phyloP scores from a whole-genome alignment of 2,329 filamentous ascomycete species.

The Exophiala alcalophila region DNA sequence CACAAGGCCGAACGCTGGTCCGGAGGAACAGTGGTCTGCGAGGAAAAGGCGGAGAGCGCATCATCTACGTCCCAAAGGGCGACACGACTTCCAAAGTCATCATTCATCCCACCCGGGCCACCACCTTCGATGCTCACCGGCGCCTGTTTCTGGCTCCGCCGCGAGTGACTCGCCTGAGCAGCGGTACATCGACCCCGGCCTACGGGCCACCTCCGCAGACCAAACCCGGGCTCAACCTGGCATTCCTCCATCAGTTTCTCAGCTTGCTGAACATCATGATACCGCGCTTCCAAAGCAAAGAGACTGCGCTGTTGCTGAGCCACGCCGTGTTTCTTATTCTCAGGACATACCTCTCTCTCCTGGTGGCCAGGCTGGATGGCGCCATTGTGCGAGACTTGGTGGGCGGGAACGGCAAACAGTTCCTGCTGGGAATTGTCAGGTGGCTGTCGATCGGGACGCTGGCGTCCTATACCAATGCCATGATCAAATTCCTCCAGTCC shows the following conservation, averaged over 20 bases:
- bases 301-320: conserved; percentile 83
- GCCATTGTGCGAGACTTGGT: conserved; percentile 95
- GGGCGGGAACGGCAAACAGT: conserved; percentile 85
- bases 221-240: conserved; percentile 90
- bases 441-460: conserved; percentile 94
- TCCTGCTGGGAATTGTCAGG: conserved; percentile 84
- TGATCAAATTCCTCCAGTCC: conserved; percentile 97
- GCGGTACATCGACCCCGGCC: conserved; percentile 58
- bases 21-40: conserved; percentile 88
- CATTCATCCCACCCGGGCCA: conserved; percentile 83
- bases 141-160: conserved; percentile 90
- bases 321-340: conserved; percentile 88
- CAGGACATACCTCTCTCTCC: conserved; percentile 86
- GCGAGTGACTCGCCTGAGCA: conserved; percentile 71
- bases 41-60: conserved; percentile 91
- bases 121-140: conserved; percentile 94
- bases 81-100: conserved; percentile 84
- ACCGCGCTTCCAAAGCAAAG: conserved; percentile 90
- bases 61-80: conserved; percentile 92
- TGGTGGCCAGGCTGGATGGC: conserved; percentile 89
- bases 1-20: conserved; percentile 76
- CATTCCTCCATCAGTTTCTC: conserved; percentile 94
- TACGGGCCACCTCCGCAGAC: conserved; percentile 79
- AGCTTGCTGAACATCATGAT: conserved; percentile 98
- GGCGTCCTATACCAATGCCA: conserved; percentile 95